Base-by-base conservation (phyloP, 2,329 filamentous ascomycete genomes). In the Bipolaris sorokiniana region DNA sequence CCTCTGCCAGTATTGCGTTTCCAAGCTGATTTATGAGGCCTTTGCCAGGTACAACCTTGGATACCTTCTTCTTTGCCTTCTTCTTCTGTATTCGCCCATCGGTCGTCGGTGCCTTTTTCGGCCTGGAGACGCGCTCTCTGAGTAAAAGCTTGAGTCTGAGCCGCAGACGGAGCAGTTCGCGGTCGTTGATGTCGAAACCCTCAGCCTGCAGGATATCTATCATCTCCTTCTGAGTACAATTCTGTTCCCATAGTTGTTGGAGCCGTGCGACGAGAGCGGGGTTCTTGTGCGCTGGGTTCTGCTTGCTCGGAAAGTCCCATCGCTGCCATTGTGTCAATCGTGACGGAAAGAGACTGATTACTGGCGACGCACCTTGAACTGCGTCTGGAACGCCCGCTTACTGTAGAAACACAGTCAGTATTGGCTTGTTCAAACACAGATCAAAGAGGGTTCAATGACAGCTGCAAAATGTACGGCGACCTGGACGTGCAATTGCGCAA, bases 271-370 rank as follows among this genome's bases (percentile, higher is more conserved):
- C 85, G 7, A 94, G 83, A 22, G 80, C 80, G 13, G 82, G 80
- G 71, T 92, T 89, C 69, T 89, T 90, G 70, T 92, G 86, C 1
- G 88, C 87, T 0, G 87, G 87, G 58, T 88, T 87, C 65, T 90
- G 87, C 73, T 91, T 91, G 56, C 83, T 85, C 13, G 90, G 90
- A 65, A 95, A 94, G 7, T 86, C 84, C 91, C 91, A 95, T 72
- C 86, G 82, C 70, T 78, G 28, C 36, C 18, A 61, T 11, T 13
- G n/a, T 22, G 38, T 68, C 48, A 68, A 54, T 59, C 10, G 26
- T 22, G 15, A 28, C n/a, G 23, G 7, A 45, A 18, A 22, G 16
- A n/a, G 36, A 36, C 41, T 9, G 37, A 4, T 31, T n/a, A 31
- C 20, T 15, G 38, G 20, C 40, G 18, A 20, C 48, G 7, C 59